These are phyloP conservation scores for Gaeumannomyces sp. DNA, from an alignment of 2,329 filamentous ascomycete genomes.

Conservation along the genomic window DNA sequence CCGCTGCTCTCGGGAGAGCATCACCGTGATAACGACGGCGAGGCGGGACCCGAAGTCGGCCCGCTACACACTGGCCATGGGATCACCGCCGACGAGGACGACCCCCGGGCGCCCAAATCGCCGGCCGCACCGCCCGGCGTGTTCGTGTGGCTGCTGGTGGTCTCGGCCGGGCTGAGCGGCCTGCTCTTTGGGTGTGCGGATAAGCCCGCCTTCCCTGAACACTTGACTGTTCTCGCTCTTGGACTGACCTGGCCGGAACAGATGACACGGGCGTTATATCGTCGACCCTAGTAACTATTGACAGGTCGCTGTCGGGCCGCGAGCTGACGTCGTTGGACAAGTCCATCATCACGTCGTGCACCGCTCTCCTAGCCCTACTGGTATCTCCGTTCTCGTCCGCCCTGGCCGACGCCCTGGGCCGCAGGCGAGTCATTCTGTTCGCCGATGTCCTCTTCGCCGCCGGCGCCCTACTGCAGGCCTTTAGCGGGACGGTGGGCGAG, in stretches of 20 bases:
- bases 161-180: conserved; percentile 61
- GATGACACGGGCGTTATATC: conserved; percentile 66
- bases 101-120: neutral
- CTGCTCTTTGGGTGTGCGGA: conserved; percentile 60
- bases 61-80: too few species aligned
- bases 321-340: conserved; percentile 58
- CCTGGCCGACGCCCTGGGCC: conserved; percentile 56
- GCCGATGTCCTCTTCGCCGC: conserved; percentile 62
- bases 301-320: conserved; percentile 49
- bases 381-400: conserved; percentile 58
- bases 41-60: too few species aligned
- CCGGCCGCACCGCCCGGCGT: conserved; percentile 29
- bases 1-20: neutral
- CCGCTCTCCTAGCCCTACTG: conserved; percentile 58
- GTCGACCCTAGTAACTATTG: conserved; percentile 59
- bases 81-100: neutral
- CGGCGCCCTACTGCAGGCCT: conserved; percentile 61
- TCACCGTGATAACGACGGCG: neutral
- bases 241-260: conserved; percentile 22
- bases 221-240: neutral
- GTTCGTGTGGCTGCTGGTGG: conserved; percentile 56
- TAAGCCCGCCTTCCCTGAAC: conserved; percentile 13
- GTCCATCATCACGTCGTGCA: conserved; percentile 64
- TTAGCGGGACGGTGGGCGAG: conserved; percentile 45
- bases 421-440: conserved; percentile 55